Conservation (phyloP, 495 filamentous ascomycete genomes). For the Xylaria castorea region DNA sequence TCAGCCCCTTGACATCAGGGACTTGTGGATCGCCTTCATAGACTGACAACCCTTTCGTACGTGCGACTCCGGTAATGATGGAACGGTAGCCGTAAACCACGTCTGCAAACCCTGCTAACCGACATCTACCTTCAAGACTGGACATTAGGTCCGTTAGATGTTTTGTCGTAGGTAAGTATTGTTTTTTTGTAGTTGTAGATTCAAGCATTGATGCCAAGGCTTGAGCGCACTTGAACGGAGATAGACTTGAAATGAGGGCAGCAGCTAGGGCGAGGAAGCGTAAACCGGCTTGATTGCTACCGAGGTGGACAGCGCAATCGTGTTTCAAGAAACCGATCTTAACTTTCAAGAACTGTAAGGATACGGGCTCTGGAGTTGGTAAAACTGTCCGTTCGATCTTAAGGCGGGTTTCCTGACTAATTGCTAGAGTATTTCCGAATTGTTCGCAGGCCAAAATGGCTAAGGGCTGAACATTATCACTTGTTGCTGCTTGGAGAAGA, state of each 20-base stretch:
- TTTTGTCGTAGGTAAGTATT: neutral
- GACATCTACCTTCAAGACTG: conserved; percentile 3
- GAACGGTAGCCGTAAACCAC: conserved; percentile 5
- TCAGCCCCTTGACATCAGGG: neutral
- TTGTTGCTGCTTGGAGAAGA: conserved; percentile 28
- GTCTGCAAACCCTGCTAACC: conserved; percentile 2
- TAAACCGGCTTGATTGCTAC: conserved; percentile 29
- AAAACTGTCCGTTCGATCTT: conserved; percentile 27
- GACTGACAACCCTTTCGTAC: neutral
- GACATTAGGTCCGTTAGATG: conserved; percentile 4
- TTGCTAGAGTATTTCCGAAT: conserved; percentile 31
- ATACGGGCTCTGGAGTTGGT: conserved; percentile 18
- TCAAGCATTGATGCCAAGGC: conserved; percentile 1
- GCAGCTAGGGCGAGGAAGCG: conserved; percentile 34
- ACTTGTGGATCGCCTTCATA: neutral
- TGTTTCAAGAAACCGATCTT: conserved; percentile 28
- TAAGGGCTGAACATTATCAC: conserved; percentile 30
- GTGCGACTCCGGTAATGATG: conserved; percentile 1
- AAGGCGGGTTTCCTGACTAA: conserved; percentile 26
- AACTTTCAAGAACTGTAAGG: conserved; percentile 24
- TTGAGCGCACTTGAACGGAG: neutral
- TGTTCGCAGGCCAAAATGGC: conserved; percentile 30
- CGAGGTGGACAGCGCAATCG: conserved; percentile 33
- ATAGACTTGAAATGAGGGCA: conserved; percentile 10
- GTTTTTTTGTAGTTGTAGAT: neutral